A percentile compares a stretch with the other conserved stretches of the same genome.
phyloP scores from a whole-genome alignment of 257 asterid species.

The Nicotiana otophora region DNA sequence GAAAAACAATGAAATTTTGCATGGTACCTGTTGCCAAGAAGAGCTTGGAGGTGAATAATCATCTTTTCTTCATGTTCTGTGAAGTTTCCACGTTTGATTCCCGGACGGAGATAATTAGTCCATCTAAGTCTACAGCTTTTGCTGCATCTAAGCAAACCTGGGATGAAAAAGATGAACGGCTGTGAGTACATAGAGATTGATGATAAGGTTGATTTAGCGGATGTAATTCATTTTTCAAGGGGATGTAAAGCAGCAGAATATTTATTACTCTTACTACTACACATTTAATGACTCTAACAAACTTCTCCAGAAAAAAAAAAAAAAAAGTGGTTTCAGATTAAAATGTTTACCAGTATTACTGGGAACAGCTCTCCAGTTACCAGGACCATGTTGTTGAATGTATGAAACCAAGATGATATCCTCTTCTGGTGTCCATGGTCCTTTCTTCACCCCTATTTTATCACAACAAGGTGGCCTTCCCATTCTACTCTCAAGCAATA shows the following conservation, averaged over 20 bases:
- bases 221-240: constrained; percentile 24
- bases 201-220: background rate
- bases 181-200: background rate
- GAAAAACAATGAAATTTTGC: background rate
- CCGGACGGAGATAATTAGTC: constrained; percentile 82
- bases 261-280: constrained; percentile 15
- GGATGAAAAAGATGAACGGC: background rate
- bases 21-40: constrained; percentile 61
- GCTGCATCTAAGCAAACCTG: constrained; percentile 71
- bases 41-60: constrained; percentile 76
- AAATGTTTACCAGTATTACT: constrained; percentile 44
- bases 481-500: constrained; percentile 21
- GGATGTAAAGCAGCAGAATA: constrained; percentile 25
- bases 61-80: constrained; percentile 59
- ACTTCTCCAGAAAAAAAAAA: background rate
- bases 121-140: constrained; percentile 73
- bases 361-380: constrained; percentile 76
- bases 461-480: constrained; percentile 74
- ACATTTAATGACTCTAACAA: constrained; percentile 40
- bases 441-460: constrained; percentile 55
- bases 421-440: constrained; percentile 87
- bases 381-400: constrained; percentile 74
- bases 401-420: constrained; percentile 64
- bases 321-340: background rate
- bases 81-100: constrained; percentile 63